Conservation (phyloP, 2,329 filamentous ascomycete genomes). For the Neodidymelliopsis sp. region DNA sequence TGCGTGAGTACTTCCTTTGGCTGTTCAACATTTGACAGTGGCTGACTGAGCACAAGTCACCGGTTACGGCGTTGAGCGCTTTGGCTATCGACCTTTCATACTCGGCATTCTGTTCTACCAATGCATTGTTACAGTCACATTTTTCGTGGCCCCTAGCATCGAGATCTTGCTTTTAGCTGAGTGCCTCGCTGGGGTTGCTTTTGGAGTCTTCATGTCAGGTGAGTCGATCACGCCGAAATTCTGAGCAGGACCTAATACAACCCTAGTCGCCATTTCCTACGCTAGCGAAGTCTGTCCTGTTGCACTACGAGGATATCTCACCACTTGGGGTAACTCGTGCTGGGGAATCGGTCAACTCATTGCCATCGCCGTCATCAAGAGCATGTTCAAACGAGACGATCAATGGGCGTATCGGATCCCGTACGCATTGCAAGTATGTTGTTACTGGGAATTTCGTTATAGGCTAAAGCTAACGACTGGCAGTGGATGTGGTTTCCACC, state of each 20-base stretch:
- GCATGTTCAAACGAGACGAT: conserved; percentile 64
- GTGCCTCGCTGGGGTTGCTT: conserved; percentile 42
- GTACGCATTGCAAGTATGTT: no score
- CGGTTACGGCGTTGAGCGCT: conserved; percentile 48
- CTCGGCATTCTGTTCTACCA: conserved; percentile 20
- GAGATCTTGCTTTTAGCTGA: conserved; percentile 26
- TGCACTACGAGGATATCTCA: conserved; percentile 63
- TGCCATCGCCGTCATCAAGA: conserved; percentile 71
- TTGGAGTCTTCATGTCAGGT: conserved; percentile 47
- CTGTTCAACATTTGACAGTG: not conserved
- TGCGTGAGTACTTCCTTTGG: conserved; percentile 17
- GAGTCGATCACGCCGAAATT: no score
- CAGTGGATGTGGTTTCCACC: conserved; percentile 78
- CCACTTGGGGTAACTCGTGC: conserved; percentile 59
- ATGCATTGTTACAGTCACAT: conserved; percentile 24
- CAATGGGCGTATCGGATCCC: conserved; percentile 70
- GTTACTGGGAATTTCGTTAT: no score
- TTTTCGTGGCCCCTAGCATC: conserved; percentile 28
- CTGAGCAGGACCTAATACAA: no score
- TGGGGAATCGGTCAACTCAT: conserved; percentile 66
- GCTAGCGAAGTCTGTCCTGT: conserved; percentile 70
- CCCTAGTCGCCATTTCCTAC: conserved; percentile 52
- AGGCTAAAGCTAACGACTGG: no score
- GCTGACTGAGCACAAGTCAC: conserved; percentile 36
- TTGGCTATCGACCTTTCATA: conserved; percentile 40